Evolutionary conservation across 768 basidiomycete genomes (phyloP).

Genomic region (Agrocybe chaxingu): DNA sequence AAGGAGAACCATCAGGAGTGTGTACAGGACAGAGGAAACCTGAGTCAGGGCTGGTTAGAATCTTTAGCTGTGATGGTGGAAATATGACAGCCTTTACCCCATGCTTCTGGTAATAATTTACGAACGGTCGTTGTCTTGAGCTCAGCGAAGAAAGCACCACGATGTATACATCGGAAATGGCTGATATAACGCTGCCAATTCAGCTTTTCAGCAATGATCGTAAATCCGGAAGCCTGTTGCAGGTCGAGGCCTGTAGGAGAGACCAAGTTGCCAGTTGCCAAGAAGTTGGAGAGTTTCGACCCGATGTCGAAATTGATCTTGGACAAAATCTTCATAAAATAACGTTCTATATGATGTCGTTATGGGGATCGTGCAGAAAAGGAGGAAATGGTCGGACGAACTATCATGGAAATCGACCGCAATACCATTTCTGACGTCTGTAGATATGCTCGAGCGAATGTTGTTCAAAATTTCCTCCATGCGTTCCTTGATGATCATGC

Average conservation of each 20-base stretch:
- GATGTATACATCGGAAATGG: slow-evolving; percentile 97
- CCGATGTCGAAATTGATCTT: slow-evolving; percentile 93
- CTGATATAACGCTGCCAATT: slow-evolving; percentile 99
- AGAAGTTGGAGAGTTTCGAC: slow-evolving; percentile 84
- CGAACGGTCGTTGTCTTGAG: slow-evolving; percentile 97
- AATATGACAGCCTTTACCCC: slow-evolving; percentile 59
- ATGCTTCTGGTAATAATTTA: slow-evolving; percentile 94
- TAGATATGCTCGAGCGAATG: slow-evolving; percentile 63
- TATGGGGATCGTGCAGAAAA: not conserved
- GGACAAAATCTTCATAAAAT: slow-evolving; percentile 70
- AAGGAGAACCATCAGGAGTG: slow-evolving; percentile 97
- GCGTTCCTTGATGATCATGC: slow-evolving; percentile 97
- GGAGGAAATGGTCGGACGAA: slow-evolving; percentile 33
- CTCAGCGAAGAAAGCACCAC: slow-evolving; percentile 98
- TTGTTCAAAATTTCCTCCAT: slow-evolving; percentile 84
- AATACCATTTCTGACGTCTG: slow-evolving; percentile 75
- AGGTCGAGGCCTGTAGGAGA: slow-evolving; percentile 95
- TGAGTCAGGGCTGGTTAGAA: slow-evolving; percentile 22
- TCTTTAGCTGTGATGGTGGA: not conserved
- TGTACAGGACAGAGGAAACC: slow-evolving; percentile 98
- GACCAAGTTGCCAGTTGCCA: slow-evolving; percentile 94
- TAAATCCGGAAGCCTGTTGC: slow-evolving; percentile 98
- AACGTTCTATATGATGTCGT: slow-evolving; percentile 52
- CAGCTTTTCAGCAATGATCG: slow-evolving; percentile 97
- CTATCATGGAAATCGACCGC: slow-evolving; percentile 88